These are phyloP conservation scores for Bothriochloa decipiens DNA, from an alignment of 176 grass and related monocot genomes.

Conservation along the genomic window DNA sequence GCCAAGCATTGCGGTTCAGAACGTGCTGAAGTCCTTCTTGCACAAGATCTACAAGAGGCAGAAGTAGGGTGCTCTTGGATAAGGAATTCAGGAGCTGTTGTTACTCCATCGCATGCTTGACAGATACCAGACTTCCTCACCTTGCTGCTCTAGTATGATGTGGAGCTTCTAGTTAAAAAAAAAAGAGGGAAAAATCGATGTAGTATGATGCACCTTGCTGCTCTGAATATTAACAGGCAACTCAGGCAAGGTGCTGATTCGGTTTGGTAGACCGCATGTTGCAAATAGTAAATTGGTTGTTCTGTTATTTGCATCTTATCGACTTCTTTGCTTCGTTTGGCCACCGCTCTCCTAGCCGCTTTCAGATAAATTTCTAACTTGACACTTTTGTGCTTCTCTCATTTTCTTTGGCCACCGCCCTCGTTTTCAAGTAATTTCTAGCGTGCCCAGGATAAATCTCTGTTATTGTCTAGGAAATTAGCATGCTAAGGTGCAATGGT, in stretches of 20 bases:
- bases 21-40: slow-evolving; percentile 89
- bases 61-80: slow-evolving; percentile 54
- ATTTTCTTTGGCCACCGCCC: neutral
- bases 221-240: slow-evolving; percentile 32
- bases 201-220: slow-evolving; percentile 39
- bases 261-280: slow-evolving; percentile 43
- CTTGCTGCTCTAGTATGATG: neutral
- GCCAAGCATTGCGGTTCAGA: slow-evolving; percentile 65
- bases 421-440: neutral
- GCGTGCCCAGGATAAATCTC: neutral
- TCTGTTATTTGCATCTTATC: slow-evolving; percentile 28
- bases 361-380: neutral
- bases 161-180: slow-evolving; percentile 29
- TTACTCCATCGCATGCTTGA: slow-evolving; percentile 8
- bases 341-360: neutral
- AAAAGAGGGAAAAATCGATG: neutral
- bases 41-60: slow-evolving; percentile 94
- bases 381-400: neutral
- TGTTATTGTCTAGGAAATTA: neutral
- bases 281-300: slow-evolving; percentile 28
- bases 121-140: neutral
- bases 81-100: slow-evolving; percentile 11
- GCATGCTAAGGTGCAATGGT: neutral
- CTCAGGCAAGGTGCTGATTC: slow-evolving; percentile 41
- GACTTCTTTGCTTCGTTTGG: neutral